Percentiles rank a stretch among this genome's conserved stretches.
These are phyloP conservation scores for Rhizopogon roseolus DNA, from an alignment of 768 basidiomycete genomes.

Conservation along the genomic window DNA sequence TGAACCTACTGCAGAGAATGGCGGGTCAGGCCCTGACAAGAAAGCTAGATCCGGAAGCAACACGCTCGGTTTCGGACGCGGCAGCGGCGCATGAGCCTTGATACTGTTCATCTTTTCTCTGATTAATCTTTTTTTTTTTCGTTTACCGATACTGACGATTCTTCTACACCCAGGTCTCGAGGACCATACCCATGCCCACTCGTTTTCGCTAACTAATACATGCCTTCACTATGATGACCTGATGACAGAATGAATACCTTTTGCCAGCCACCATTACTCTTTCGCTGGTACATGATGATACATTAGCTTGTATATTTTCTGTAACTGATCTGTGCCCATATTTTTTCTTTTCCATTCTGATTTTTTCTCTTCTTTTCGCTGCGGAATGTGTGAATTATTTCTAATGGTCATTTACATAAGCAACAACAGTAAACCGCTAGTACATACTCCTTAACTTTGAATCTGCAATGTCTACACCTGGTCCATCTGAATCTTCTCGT, in stretches of 20 bases:
- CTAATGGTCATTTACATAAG: conserved; percentile 2
- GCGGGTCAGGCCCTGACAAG: conserved; percentile 10
- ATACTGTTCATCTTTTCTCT: conserved; percentile 4
- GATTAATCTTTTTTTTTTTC: not conserved
- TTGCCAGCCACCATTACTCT: conserved; percentile 3
- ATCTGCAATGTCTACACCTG: conserved; percentile 25
- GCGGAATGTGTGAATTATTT: conserved; percentile 6
- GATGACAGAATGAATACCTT: conserved; percentile 11
- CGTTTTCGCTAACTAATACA: conserved; percentile 10
- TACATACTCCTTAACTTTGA: not conserved
- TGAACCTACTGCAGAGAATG: conserved; percentile 16
- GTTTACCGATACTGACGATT: conserved; percentile 4
- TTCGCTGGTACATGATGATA: conserved; percentile 1
- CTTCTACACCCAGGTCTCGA: conserved; percentile 15
- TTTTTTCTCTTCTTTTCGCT: conserved; percentile 1
- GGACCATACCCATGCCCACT: conserved; percentile 12
- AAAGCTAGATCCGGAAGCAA: conserved; percentile 24
- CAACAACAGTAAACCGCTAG: too few species aligned
- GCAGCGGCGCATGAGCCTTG: not conserved
- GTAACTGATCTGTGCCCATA: not conserved
- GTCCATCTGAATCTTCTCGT: conserved; percentile 29
- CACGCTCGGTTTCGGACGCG: conserved; percentile 16
- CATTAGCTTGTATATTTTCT: conserved; percentile 3
- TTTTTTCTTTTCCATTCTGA: not conserved
- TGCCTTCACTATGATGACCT: conserved; percentile 21